These are phyloP conservation scores for Gautieria morchelliformis DNA, from an alignment of 768 basidiomycete species.

Conservation along the genomic window DNA sequence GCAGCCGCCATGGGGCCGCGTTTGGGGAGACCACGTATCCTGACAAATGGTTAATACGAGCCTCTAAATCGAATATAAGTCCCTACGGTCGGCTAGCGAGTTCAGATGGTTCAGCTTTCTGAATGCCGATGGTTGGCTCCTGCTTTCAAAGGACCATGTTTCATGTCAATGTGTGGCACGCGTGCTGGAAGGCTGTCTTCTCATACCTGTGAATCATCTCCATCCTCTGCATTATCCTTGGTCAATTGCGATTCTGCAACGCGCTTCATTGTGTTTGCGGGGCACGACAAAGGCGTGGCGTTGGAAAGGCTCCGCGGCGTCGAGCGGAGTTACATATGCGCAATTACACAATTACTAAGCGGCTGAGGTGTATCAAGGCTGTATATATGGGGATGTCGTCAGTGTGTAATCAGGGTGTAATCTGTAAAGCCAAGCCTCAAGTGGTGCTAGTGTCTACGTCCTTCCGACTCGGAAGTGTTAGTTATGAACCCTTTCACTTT, in stretches of 20 bases:
- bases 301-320: not conserved
- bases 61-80: not conserved
- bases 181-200: not conserved
- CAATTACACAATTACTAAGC: not conserved
- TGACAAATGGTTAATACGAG: conserved; percentile 20
- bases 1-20: conserved; percentile 20
- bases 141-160: conserved; percentile 14
- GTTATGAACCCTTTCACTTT: conserved; percentile 1
- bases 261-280: conserved; percentile 43
- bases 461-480: not conserved
- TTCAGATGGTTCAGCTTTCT: conserved; percentile 48
- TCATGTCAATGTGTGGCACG: not conserved
- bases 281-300: not conserved
- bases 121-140: conserved; percentile 40
- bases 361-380: too few relatives aligned
- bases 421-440: not conserved
- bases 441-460: not conserved
- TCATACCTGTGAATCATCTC: conserved; percentile 25
- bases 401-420: too few relatives aligned
- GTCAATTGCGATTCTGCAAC: conserved; percentile 62
- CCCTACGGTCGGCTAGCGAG: conserved; percentile 52
- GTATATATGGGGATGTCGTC: too few relatives aligned
- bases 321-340: too few relatives aligned
- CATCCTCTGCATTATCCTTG: conserved; percentile 41
- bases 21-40: conserved; percentile 60